A percentile compares a stretch with the other conserved stretches of the same genome.
phyloP scores from a whole-genome alignment of 2,329 filamentous ascomycete species.

The Pseudonectria buxi region DNA sequence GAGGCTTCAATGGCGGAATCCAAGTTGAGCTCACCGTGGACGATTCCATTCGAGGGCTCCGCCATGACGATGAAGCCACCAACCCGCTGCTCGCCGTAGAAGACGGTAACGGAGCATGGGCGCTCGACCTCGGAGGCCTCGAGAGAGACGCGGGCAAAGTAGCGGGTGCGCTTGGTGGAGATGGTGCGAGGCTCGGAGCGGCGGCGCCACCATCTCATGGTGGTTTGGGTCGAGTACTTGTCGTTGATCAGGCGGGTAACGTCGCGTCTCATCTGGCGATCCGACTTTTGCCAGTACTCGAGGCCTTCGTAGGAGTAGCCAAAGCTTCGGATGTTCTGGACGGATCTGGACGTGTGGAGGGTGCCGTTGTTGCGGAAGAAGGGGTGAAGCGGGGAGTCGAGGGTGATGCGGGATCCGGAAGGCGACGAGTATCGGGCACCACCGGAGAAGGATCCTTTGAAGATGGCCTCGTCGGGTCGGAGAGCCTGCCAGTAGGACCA shows the following conservation, averaged over 20 bases:
- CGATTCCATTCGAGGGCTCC: conserved; percentile 26
- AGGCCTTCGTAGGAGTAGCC: conserved; percentile 36
- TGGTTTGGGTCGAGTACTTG: conserved; percentile 19
- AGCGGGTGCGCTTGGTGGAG: conserved; percentile 23
- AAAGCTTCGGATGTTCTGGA: conserved; percentile 26
- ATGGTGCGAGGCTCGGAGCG: too few species aligned
- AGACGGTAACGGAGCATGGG: conserved; percentile 30
- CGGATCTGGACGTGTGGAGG: conserved; percentile 36
- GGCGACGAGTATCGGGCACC: conserved; percentile 35
- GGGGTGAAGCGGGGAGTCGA: conserved; percentile 41
- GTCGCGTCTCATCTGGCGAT: conserved; percentile 23
- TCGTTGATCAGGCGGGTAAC: conserved; percentile 28
- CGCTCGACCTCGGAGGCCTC: conserved; percentile 29
- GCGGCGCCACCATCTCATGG: too few species aligned
- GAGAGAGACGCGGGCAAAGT: conserved; percentile 29
- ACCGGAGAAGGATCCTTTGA: conserved; percentile 28
- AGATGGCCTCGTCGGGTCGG: conserved; percentile 27
- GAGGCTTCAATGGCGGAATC: conserved; percentile 59
- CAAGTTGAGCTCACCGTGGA: conserved; percentile 32
- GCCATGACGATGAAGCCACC: conserved; percentile 31
- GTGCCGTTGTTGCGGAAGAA: conserved; percentile 36
- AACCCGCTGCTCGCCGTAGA: conserved; percentile 24
- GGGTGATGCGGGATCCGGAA: conserved; percentile 32
- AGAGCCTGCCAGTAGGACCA: conserved; percentile 51
- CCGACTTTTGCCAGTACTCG: conserved; percentile 28